A percentile compares a stretch with the other conserved stretches of the same genome.
Evolutionary conservation across 1,284 basidiomycete species (phyloP).

Genomic region (Paramarasmius palmivorus): DNA sequence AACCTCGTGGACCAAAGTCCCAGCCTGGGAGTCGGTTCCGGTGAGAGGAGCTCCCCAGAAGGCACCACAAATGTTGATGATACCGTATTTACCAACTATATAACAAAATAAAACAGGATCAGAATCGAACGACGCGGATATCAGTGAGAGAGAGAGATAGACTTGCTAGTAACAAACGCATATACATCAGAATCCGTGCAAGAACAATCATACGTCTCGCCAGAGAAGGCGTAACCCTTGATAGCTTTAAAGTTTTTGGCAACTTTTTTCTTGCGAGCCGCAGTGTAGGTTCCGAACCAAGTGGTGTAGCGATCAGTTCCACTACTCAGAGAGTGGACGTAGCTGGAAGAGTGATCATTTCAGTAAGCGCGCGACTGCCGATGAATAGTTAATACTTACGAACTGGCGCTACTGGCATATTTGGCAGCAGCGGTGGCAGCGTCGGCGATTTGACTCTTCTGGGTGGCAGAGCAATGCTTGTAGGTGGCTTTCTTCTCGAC

Average conservation of each 20-base stretch:
- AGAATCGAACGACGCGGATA: not conserved
- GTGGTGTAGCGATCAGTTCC: constrained; percentile 42
- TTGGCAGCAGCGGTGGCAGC: constrained; percentile 37
- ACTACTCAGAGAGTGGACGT: constrained; percentile 33
- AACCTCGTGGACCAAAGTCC: constrained; percentile 42
- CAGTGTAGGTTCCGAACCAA: constrained; percentile 50
- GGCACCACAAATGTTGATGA: constrained; percentile 44
- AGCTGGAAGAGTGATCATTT: constrained; percentile 17
- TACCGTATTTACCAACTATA: constrained; percentile 38
- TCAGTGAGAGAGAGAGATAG: no score
- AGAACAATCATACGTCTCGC: constrained; percentile 44
- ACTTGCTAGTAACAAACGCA: constrained; percentile 43
- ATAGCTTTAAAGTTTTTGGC: constrained; percentile 39
- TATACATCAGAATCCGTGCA: constrained; percentile 42
- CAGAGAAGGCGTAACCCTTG: constrained; percentile 31
- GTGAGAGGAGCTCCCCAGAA: constrained; percentile 47
- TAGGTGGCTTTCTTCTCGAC: constrained; percentile 36
- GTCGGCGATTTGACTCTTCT: constrained; percentile 30
- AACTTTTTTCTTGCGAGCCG: constrained; percentile 37
- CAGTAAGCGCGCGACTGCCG: not conserved
- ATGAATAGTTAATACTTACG: constrained; percentile 19
- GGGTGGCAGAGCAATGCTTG: constrained; percentile 39
- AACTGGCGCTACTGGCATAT: constrained; percentile 37
- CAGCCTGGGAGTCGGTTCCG: constrained; percentile 47
- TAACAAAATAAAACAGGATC: not conserved